These are phyloP conservation scores for Gloeophyllum trabeum DNA, from an alignment of 768 basidiomycete genomes.

Conservation along the genomic window DNA sequence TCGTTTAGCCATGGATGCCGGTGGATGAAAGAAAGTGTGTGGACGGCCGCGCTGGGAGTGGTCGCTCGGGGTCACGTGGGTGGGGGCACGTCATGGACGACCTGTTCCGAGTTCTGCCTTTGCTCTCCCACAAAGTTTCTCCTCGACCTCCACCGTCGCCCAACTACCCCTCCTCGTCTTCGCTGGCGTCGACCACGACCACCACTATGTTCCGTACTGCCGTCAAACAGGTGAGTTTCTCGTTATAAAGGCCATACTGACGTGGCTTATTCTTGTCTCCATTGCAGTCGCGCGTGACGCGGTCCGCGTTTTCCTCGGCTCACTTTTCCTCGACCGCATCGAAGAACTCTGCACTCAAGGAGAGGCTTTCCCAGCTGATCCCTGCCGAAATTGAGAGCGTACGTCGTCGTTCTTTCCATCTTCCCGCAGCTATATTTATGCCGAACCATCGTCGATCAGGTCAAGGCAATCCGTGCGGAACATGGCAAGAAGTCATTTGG, in stretches of 20 bases:
- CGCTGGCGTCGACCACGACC: background rate
- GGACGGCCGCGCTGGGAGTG: no score
- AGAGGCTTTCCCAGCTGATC: constrained; percentile 88
- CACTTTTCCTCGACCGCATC: constrained; percentile 55
- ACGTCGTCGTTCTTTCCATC: constrained; percentile 7
- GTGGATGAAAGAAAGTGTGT: no score
- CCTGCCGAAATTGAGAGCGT: constrained; percentile 76
- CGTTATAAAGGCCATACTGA: constrained; percentile 27
- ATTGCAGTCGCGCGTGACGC: constrained; percentile 1
- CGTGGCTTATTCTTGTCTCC: constrained; percentile 10
- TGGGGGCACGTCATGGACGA: no score
- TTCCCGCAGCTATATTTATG: constrained; percentile 2
- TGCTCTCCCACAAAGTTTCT: no score
- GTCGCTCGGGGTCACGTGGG: no score
- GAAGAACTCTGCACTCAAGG: constrained; percentile 75
- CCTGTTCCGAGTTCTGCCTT: no score
- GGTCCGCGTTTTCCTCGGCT: constrained; percentile 24
- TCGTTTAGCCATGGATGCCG: no score
- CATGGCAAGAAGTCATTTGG: constrained; percentile 94
- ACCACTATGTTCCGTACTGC: constrained; percentile 19
- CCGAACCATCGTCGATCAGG: constrained; percentile 27
- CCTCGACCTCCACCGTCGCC: background rate
- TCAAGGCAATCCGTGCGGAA: constrained; percentile 71
- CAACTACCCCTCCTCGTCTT: background rate
- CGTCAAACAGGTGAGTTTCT: constrained; percentile 20